Percentiles rank a stretch among this genome's conserved stretches.
Conservation (phyloP, 2,329 filamentous ascomycete genomes). For the Microsporum ferrugineum region DNA sequence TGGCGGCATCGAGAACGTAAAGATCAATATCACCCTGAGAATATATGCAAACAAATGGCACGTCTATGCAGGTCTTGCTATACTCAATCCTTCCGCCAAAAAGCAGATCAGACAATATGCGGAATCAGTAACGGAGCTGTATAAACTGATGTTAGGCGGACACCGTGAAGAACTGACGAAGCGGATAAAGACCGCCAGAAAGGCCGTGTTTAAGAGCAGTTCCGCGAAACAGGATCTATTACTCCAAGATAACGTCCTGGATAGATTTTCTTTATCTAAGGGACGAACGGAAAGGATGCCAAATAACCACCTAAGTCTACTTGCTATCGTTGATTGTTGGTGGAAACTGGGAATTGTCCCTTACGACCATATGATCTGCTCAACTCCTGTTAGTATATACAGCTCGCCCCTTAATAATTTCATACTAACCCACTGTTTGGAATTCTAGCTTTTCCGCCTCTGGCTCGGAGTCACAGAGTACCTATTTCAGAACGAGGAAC, state of each 20-base stretch:
- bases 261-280: constrained; percentile 74
- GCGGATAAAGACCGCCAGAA: constrained; percentile 69
- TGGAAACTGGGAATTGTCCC: constrained; percentile 84
- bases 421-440: not conserved
- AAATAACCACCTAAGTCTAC: constrained; percentile 85
- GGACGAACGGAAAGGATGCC: constrained; percentile 56
- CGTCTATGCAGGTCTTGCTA: constrained; percentile 93
- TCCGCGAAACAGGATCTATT: constrained; percentile 53
- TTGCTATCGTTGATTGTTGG: constrained; percentile 99
- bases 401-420: not conserved
- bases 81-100: constrained; percentile 85
- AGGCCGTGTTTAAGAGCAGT: constrained; percentile 50
- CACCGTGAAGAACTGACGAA: constrained; percentile 60
- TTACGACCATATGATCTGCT: constrained; percentile 99
- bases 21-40: constrained; percentile 93
- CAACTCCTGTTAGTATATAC: constrained; percentile 56
- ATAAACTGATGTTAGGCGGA: constrained; percentile 91
- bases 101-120: constrained; percentile 93
- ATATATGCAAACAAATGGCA: constrained; percentile 99
- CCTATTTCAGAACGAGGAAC: constrained; percentile 68
- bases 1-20: constrained; percentile 96
- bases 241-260: constrained; percentile 67
- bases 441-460: constrained; percentile 64
- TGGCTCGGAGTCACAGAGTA: constrained; percentile 97
- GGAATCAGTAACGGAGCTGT: constrained; percentile 79